Conservation (phyloP, 129 eudicot genomes). For the Tagetes erecta region DNA sequence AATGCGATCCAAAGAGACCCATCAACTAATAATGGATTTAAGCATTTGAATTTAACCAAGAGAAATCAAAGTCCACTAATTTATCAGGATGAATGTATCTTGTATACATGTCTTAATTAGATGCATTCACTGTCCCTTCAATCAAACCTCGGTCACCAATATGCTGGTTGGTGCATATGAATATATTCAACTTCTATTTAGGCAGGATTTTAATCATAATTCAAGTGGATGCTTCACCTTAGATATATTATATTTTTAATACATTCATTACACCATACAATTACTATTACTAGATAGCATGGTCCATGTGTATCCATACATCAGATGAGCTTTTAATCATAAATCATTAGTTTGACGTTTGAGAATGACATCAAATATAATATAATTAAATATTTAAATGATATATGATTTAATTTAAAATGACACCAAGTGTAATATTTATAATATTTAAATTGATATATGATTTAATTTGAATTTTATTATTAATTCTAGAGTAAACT, state of each 20-base stretch:
- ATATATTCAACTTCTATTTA: neutral
- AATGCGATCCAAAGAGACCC: constrained; percentile 11
- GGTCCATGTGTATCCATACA: neutral
- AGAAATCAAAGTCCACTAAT: constrained; percentile 18
- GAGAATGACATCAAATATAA: no score
- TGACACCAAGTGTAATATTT: no score
- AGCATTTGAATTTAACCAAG: constrained; percentile 9
- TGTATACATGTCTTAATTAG: constrained; percentile 19
- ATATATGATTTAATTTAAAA: no score
- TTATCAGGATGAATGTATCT: constrained; percentile 19
- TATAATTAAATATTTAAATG: no score
- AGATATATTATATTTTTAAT: neutral
- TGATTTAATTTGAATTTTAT: no score
- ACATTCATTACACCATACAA: neutral
- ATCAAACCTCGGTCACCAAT: constrained; percentile 15
- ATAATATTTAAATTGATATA: no score
- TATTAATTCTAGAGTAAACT: no score
- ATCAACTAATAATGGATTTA: constrained; percentile 17
- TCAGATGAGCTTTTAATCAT: no score
- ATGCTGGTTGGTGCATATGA: neutral
- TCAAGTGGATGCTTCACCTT: neutral
- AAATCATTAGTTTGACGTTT: no score
- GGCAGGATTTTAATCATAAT: neutral
- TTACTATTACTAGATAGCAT: neutral
- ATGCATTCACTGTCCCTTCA: constrained; percentile 18